These are phyloP conservation scores for Hanseniaspora lachancei DNA, from an alignment of 805 yeast species.

Conservation along the genomic window DNA sequence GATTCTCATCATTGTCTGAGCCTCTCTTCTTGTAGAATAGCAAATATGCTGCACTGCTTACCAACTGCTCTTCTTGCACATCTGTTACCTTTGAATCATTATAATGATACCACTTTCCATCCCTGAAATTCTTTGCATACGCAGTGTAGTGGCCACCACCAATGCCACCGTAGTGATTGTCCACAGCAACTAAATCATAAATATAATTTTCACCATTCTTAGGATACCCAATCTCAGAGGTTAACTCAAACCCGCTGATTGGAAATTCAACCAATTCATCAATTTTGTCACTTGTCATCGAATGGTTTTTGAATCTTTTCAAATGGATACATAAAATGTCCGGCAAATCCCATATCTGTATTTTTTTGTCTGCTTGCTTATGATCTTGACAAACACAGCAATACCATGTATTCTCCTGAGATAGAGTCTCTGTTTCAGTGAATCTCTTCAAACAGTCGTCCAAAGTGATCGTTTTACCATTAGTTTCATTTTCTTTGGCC, in stretches of 20 bases:
- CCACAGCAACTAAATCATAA: slow-evolving; percentile 84
- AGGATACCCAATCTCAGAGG: slow-evolving; percentile 35
- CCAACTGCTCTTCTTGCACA: slow-evolving; percentile 45
- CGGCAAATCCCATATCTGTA: slow-evolving; percentile 88
- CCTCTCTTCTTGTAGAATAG: slow-evolving; percentile 60
- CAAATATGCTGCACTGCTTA: slow-evolving; percentile 73
- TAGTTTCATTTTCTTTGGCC: slow-evolving; percentile 19
- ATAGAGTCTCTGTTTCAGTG: slow-evolving; percentile 68
- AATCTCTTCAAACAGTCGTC: slow-evolving; percentile 65
- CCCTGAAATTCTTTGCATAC: slow-evolving; percentile 64
- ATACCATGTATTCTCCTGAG: slow-evolving; percentile 85
- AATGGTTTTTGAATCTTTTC: slow-evolving; percentile 74
- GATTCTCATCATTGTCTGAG: slow-evolving; percentile 35
- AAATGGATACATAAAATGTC: slow-evolving; percentile 81
- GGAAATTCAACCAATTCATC: slow-evolving; percentile 80
- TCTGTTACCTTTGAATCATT: slow-evolving; percentile 69
- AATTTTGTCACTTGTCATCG: slow-evolving; percentile 80
- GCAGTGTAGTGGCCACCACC: slow-evolving; percentile 98
- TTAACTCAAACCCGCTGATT: slow-evolving; percentile 63
- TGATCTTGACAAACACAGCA: slow-evolving; percentile 85
- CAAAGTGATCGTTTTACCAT: slow-evolving; percentile 38
- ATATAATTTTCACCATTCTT: slow-evolving; percentile 25
- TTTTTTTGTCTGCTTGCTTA: slow-evolving; percentile 77
- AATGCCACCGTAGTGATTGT: slow-evolving; percentile 88
- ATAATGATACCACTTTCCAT: slow-evolving; percentile 73